Conservation (phyloP, 345 rosid species). For the Rhodamnia argentea region DNA sequence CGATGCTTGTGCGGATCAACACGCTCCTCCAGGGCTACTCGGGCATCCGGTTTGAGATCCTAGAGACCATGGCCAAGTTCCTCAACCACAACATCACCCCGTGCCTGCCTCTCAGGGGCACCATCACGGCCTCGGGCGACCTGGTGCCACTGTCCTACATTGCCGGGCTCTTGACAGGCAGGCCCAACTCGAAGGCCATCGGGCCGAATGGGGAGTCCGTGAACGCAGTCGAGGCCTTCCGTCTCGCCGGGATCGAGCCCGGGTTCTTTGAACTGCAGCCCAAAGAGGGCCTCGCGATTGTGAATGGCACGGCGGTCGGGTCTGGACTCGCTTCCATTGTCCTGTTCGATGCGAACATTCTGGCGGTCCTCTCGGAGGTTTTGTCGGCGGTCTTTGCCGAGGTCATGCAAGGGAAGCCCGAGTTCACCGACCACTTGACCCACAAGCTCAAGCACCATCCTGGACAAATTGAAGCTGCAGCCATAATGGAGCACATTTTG, state of each 20-base stretch:
- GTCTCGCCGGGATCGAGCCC: constrained; percentile 13
- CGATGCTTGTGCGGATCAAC: constrained; percentile 74
- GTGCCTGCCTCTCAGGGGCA: constrained; percentile 62
- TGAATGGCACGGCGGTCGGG: constrained; percentile 76
- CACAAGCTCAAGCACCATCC: constrained; percentile 72
- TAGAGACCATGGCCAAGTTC: constrained; percentile 51
- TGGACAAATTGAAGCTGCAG: constrained; percentile 75
- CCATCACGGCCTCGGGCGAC: constrained; percentile 71
- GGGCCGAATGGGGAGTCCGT: constrained; percentile 46
- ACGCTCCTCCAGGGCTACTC: constrained; percentile 71
- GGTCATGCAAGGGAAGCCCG: constrained; percentile 72
- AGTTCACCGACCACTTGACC: constrained; percentile 66
- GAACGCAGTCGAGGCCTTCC: constrained; percentile 37
- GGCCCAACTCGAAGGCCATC: constrained; percentile 49
- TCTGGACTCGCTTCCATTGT: constrained; percentile 67
- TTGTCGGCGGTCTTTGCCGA: constrained; percentile 57
- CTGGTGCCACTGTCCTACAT: constrained; percentile 62
- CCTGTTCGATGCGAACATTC: constrained; percentile 43
- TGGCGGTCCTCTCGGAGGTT: constrained; percentile 43
- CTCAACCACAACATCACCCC: constrained; percentile 66
- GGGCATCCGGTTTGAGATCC: constrained; percentile 63
- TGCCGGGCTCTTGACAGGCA: constrained; percentile 48
- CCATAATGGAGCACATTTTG: constrained; percentile 67
- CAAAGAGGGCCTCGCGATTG: constrained; percentile 65
- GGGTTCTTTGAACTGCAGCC: constrained; percentile 49